Conservation (phyloP, 768 basidiomycete species). For the Termitomyces eurrhizus region DNA sequence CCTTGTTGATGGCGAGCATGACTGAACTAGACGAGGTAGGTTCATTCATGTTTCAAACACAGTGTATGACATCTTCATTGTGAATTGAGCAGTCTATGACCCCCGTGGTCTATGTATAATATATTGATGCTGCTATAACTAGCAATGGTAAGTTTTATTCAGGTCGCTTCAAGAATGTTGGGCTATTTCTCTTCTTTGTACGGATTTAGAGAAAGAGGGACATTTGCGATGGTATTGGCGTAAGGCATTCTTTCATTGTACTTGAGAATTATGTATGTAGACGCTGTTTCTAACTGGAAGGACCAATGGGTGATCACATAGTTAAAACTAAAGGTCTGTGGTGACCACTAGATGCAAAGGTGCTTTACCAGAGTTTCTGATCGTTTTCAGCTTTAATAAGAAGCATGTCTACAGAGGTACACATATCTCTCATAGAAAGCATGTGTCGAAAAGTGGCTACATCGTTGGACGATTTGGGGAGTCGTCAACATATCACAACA, state of each 20-base stretch:
- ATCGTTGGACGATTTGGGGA: no score
- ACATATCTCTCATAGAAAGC: background rate
- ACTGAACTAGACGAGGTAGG: constrained; percentile 10
- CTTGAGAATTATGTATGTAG: background rate
- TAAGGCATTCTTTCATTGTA: background rate
- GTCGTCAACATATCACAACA: background rate
- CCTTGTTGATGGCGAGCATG: background rate
- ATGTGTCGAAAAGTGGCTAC: background rate
- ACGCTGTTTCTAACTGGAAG: background rate
- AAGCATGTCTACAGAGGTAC: background rate
- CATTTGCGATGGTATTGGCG: background rate
- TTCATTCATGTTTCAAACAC: background rate
- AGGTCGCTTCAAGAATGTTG: background rate
- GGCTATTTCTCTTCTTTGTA: no score
- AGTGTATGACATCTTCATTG: background rate
- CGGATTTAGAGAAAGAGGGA: background rate
- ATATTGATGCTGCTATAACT: background rate
- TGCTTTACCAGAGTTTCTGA: background rate
- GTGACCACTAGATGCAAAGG: background rate
- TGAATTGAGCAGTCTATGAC: background rate
- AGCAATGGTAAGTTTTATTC: background rate
- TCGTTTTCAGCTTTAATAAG: background rate
- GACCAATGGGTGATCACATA: background rate
- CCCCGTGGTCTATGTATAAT: background rate
- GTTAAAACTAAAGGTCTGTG: background rate